Evolutionary conservation across 2,329 filamentous ascomycete genomes (phyloP), one percentile per base, ranked within the genome.

Genomic region (Aplosporella prunicola): DNA sequence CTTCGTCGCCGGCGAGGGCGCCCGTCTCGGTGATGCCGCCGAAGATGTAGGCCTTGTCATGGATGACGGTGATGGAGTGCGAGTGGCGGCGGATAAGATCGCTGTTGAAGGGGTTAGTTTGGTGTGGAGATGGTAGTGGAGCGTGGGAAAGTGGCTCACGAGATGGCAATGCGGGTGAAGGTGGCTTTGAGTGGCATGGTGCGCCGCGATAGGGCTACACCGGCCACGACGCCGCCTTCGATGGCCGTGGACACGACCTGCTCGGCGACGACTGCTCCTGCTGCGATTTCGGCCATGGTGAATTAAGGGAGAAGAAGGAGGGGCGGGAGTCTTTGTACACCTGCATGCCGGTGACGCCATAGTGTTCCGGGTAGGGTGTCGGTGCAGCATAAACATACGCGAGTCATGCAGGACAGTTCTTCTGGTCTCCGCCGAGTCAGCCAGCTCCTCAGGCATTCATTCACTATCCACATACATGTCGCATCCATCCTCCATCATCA

Each of bases 11-110:
- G 4, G 61, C 60, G 10, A 64, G 41, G 17, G 52, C 47, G n/a
- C 52, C 53, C 5, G 51, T 47, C 2, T 51, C 43, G 16, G 55
- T 60, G 23, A 56, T 51, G 31, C 64, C 64, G 24, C 64, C 64
- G 39, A 66, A 67, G 16, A 68, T 57, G 44, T 63, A 66, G 5
- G 63, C 62, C 43, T 62, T 64, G 45, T 63, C 57, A 25, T 51
- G 46, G 20, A 66, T 47, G 1, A 63, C 50, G 1, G 56, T 63
- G 15, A 66, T 36, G 5, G 56, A 60, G 40, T 66, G 62, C 32
- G 60, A 56, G n/a, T 52, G 55, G 5, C 57, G 46, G 13, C 48
- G 51, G 29, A 60, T 20, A 49, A 56, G 35, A 46, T 55, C 39
- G 45, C 57, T 34, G 7, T 9, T 15, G 11, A 2, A 14, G 43